Conservation (phyloP, 495 filamentous ascomycete species). For the Xylaria acuta region DNA sequence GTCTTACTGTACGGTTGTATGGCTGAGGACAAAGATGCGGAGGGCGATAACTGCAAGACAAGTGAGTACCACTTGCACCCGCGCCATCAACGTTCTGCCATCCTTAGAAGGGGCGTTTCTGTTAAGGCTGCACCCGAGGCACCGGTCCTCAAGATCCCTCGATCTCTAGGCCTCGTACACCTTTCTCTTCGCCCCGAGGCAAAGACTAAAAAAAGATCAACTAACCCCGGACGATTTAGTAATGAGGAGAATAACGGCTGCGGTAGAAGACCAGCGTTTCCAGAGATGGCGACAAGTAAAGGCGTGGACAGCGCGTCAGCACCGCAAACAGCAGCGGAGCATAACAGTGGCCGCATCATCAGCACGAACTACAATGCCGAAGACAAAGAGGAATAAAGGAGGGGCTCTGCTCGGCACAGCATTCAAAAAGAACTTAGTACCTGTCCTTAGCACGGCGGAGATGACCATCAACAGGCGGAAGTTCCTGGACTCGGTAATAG, state of each 20-base stretch:
- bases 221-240: background rate
- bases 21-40: background rate
- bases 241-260: background rate
- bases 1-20: background rate
- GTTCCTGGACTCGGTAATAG: background rate
- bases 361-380: background rate
- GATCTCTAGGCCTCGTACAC: background rate
- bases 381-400: background rate
- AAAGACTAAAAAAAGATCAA: background rate
- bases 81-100: too few species aligned
- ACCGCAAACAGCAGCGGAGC: background rate
- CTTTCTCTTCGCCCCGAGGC: background rate
- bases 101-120: too few species aligned
- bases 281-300: conserved; percentile 11
- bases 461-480: background rate
- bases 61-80: background rate
- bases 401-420: too few species aligned
- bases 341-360: background rate
- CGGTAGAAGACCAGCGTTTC: background rate
- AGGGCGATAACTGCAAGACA: background rate
- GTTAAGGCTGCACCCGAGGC: too few species aligned
- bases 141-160: background rate
- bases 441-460: background rate
- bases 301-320: background rate
- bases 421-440: conserved; percentile 4